phyloP scores from a whole-genome alignment of 805 yeast genomes.

The Lipomyces sp. region DNA sequence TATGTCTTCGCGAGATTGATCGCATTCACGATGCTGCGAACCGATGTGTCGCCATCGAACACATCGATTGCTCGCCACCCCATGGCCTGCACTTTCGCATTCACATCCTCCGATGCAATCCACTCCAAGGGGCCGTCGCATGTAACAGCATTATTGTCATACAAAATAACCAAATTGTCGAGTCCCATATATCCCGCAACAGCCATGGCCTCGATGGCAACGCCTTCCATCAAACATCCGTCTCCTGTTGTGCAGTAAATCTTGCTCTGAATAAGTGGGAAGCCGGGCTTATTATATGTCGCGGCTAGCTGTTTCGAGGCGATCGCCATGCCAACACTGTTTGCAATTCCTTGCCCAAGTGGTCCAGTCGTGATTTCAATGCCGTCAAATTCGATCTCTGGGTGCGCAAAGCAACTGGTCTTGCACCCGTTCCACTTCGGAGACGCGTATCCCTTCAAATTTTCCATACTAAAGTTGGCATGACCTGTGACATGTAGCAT shows the following conservation, averaged over 20 bases:
- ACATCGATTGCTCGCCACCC: slow-evolving; percentile 49
- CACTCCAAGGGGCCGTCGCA: slow-evolving; percentile 50
- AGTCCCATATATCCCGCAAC: slow-evolving; percentile 49
- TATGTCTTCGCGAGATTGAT: slow-evolving; percentile 46
- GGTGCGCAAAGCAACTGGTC: slow-evolving; percentile 50
- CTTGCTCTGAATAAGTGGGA: slow-evolving; percentile 43
- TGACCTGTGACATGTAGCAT: slow-evolving; percentile 47
- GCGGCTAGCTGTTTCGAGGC: slow-evolving; percentile 48
- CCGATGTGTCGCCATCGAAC: slow-evolving; percentile 45
- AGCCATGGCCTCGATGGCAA: slow-evolving; percentile 49
- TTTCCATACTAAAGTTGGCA: slow-evolving; percentile 47
- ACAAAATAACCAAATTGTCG: slow-evolving; percentile 47
- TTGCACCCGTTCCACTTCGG: slow-evolving; percentile 23
- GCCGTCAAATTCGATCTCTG: slow-evolving; percentile 48
- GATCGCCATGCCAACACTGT: slow-evolving; percentile 50
- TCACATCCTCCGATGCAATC: slow-evolving; percentile 46
- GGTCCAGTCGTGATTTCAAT: slow-evolving; percentile 52
- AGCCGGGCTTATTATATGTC: slow-evolving; percentile 47
- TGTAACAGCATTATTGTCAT: slow-evolving; percentile 49
- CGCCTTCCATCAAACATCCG: slow-evolving; percentile 52
- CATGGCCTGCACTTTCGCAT: slow-evolving; percentile 46
- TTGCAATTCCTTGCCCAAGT: slow-evolving; percentile 51
- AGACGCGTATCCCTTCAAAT: slow-evolving; percentile 47
- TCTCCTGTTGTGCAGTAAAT: slow-evolving; percentile 49
- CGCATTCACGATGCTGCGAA: slow-evolving; percentile 46